Percentiles rank a stretch among this genome's conserved stretches.
These are phyloP conservation scores for Solanum chacoense DNA, from an alignment of 305 asterid species.

Conservation along the genomic window DNA sequence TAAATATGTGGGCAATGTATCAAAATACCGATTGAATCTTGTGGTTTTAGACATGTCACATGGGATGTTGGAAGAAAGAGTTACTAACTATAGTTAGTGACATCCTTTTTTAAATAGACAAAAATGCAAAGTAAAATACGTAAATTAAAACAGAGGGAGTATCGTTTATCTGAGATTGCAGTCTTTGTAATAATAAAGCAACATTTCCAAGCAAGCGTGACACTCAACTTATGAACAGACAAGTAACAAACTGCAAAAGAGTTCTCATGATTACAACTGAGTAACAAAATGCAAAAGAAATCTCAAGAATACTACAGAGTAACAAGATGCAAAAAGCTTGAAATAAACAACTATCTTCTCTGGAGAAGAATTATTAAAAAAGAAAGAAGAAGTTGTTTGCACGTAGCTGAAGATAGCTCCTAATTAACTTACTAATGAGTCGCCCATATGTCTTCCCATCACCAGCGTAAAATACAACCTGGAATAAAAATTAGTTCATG, in stretches of 20 bases:
- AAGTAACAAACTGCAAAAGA: not conserved
- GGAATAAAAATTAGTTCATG: constrained; percentile 2
- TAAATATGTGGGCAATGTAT: not conserved
- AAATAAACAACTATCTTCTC: not conserved
- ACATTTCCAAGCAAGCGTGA: not conserved
- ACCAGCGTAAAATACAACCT: constrained; percentile 53
- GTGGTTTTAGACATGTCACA: not conserved
- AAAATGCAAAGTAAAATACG: not conserved
- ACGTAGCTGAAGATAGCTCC: not conserved
- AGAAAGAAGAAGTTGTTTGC: not conserved
- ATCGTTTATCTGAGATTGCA: not conserved
- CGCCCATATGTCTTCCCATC: constrained; percentile 68
- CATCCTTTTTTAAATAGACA: not conserved
- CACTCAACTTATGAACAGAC: not conserved
- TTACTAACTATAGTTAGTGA: not conserved
- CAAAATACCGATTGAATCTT: not conserved
- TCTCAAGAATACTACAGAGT: not conserved
- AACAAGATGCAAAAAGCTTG: not conserved
- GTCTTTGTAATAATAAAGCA: not conserved
- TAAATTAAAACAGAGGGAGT: not conserved
- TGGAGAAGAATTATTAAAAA: not conserved
- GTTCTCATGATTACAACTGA: not conserved
- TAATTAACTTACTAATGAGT: constrained; percentile 46
- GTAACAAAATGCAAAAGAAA: not conserved
- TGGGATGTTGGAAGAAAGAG: not conserved